phyloP scores from a whole-genome alignment of 371 early-diverging fungal species.

The Mycotypha africana region DNA sequence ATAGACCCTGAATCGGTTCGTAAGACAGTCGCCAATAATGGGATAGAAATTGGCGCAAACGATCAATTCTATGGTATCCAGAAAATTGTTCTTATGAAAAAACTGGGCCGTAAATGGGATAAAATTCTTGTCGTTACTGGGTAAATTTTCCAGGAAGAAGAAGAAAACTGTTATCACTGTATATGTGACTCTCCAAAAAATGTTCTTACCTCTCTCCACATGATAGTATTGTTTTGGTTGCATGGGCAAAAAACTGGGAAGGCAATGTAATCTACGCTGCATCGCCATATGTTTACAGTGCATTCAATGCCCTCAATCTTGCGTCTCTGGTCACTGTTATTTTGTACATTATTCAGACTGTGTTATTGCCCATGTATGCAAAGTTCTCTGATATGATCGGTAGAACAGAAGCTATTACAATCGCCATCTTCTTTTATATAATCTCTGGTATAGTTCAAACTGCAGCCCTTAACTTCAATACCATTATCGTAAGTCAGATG shows the following conservation, averaged over 20 bases:
- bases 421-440: constrained; percentile 32
- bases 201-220: no score
- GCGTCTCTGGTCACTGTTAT: constrained; percentile 5
- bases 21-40: no score
- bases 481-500: constrained; percentile 20
- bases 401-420: constrained; percentile 28
- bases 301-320: constrained; percentile 7
- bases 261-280: constrained; percentile 5
- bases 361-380: constrained; percentile 42
- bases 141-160: no score
- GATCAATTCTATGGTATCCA: constrained; percentile 13
- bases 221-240: no score
- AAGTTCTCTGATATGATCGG: constrained; percentile 42
- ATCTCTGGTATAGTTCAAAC: constrained; percentile 32
- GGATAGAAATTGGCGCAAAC: no score
- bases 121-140: constrained; percentile 12
- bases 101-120: constrained; percentile 12
- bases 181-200: no score
- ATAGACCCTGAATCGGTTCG: no score
- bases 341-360: constrained; percentile 27
- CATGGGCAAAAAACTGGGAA: constrained; percentile 20
- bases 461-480: constrained; percentile 21
- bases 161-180: no score
- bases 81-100: constrained; percentile 18
- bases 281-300: constrained; percentile 1